Conservation (phyloP, 352 stramenopile genomes). For the Pythium dissotocum region DNA sequence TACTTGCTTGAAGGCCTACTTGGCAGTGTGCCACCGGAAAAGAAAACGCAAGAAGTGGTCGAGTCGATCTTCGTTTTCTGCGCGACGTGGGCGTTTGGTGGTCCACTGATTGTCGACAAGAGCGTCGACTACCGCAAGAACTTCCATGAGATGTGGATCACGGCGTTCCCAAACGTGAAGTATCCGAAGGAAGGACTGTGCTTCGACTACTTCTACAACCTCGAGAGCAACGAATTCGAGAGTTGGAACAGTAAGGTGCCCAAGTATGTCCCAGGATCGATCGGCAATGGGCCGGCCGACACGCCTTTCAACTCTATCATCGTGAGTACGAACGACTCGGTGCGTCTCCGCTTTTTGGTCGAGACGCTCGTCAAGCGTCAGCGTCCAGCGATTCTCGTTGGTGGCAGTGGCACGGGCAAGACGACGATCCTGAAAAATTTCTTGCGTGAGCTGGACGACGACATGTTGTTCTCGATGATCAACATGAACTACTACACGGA, state of each 20-base stretch:
- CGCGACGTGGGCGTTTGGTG: conserved; percentile 96
- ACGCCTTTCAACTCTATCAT: conserved; percentile 97
- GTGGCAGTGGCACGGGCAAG: conserved; percentile 96
- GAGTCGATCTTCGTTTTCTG: conserved; percentile 97
- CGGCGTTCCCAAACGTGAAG: conserved; percentile 84
- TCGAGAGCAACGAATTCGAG: conserved; percentile 91
- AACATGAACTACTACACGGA: conserved; percentile 98
- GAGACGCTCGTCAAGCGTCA: conserved; percentile 93
- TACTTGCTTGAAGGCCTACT: conserved; percentile 96
- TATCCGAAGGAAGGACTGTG: conserved; percentile 95
- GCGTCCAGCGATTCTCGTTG: conserved; percentile 95
- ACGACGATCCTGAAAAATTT: conserved; percentile 98
- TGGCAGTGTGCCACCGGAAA: conserved; percentile 77
- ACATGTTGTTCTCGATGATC: conserved; percentile 96
- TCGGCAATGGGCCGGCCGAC: conserved; percentile 92
- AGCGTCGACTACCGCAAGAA: conserved; percentile 90
- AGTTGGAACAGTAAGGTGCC: conserved; percentile 94
- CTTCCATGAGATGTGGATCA: conserved; percentile 85
- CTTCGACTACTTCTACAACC: conserved; percentile 98
- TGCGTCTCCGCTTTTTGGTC: conserved; percentile 94
- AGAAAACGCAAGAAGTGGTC: conserved; percentile 92
- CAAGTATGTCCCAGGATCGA: conserved; percentile 88
- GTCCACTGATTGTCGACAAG: conserved; percentile 94
- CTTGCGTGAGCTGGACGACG: conserved; percentile 86
- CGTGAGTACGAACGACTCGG: conserved; percentile 95